phyloP scores from a whole-genome alignment of 2,329 filamentous ascomycete species.

The Cercospora janseana region DNA sequence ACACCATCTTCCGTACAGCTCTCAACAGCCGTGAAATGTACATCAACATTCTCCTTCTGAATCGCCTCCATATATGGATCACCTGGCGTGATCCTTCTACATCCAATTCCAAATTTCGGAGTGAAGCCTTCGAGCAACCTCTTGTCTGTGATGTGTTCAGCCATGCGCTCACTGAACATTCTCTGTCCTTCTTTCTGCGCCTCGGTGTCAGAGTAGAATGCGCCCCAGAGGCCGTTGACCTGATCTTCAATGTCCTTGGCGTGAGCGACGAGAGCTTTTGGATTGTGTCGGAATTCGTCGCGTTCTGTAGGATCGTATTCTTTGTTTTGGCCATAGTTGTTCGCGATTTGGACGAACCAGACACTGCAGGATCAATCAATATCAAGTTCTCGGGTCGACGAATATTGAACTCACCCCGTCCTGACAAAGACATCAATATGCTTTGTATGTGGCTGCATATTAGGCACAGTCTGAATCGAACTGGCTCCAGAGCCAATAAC shows the following conservation, averaged over 20 bases:
- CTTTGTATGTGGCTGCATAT: constrained; percentile 48
- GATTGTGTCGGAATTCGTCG: constrained; percentile 45
- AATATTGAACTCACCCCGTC: constrained; percentile 46
- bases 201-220: constrained; percentile 47
- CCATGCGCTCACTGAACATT: constrained; percentile 47
- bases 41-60: constrained; percentile 51
- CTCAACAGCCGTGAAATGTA: constrained; percentile 50
- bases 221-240: constrained; percentile 49
- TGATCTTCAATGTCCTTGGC: constrained; percentile 39
- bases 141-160: constrained; percentile 53
- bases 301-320: constrained; percentile 47
- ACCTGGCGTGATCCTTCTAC: constrained; percentile 49
- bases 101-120: constrained; percentile 48
- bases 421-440: constrained; percentile 50
- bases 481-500: constrained; percentile 48
- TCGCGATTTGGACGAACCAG: constrained; percentile 46
- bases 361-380: constrained; percentile 10
- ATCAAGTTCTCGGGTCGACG: too few species aligned
- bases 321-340: constrained; percentile 47
- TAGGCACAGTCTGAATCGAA: constrained; percentile 49
- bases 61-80: constrained; percentile 54
- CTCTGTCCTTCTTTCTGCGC: constrained; percentile 43
- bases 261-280: constrained; percentile 44
- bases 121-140: constrained; percentile 50
- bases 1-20: constrained; percentile 49